phyloP scores from a whole-genome alignment of 1,284 basidiomycete genomes.

The Tylopilus orsonianus region DNA sequence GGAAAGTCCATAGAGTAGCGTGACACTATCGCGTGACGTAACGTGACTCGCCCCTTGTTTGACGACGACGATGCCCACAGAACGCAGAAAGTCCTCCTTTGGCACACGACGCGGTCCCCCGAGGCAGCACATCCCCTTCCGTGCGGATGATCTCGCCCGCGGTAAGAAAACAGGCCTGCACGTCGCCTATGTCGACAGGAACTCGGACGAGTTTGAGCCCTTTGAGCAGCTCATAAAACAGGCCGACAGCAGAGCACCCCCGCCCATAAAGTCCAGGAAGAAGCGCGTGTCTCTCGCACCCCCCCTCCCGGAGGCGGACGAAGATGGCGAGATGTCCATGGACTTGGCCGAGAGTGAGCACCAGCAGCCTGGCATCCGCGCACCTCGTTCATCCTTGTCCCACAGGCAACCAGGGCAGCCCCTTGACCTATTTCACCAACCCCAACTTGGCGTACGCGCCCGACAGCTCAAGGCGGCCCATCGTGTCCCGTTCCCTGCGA shows the following conservation, averaged over 20 bases:
- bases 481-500: slow-evolving; percentile 54
- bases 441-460: slow-evolving; percentile 47
- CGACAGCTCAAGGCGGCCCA: slow-evolving; percentile 44
- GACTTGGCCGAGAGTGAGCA: slow-evolving; percentile 59
- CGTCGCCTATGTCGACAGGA: slow-evolving; percentile 65
- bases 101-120: slow-evolving; percentile 37
- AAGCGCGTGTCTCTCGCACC: slow-evolving; percentile 42
- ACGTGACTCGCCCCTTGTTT: slow-evolving; percentile 29
- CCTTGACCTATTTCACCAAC: slow-evolving; percentile 56
- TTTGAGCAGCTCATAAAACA: slow-evolving; percentile 74
- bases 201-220: slow-evolving; percentile 83
- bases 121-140: slow-evolving; percentile 70
- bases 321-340: slow-evolving; percentile 72
- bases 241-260: slow-evolving; percentile 63
- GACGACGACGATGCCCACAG: slow-evolving; percentile 33
- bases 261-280: slow-evolving; percentile 48
- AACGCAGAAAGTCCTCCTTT: slow-evolving; percentile 35
- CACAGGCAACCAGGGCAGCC: slow-evolving; percentile 39
- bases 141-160: slow-evolving; percentile 68
- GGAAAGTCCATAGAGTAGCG: neutral
- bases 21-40: slow-evolving; percentile 31
- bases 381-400: slow-evolving; percentile 10
- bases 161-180: slow-evolving; percentile 76
- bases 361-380: neutral
- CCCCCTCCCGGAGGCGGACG: slow-evolving; percentile 45